Evolutionary conservation across 768 basidiomycete species (phyloP).

Genomic region (Tylopilus sp.): DNA sequence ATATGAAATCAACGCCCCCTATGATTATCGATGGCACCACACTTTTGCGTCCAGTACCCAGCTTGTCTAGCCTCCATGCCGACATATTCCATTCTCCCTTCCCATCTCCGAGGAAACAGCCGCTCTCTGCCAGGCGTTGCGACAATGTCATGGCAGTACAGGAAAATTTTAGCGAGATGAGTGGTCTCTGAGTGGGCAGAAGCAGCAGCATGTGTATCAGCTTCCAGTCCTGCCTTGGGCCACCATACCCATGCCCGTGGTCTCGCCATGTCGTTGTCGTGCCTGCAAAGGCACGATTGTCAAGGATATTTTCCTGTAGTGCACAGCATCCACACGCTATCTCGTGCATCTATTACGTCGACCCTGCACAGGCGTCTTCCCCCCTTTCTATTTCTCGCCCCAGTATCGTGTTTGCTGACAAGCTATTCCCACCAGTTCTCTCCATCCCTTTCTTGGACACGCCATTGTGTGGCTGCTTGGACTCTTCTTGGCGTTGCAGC

Average conservation of each 20-base stretch:
- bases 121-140: not conserved
- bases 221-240: slow-evolving; percentile 25
- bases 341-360: slow-evolving; percentile 24
- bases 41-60: slow-evolving; percentile 4
- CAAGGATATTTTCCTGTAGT: slow-evolving; percentile 7
- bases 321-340: slow-evolving; percentile 23
- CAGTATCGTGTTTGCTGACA: slow-evolving; percentile 6
- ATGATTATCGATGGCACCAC: slow-evolving; percentile 24
- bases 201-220: slow-evolving; percentile 22
- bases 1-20: slow-evolving; percentile 29
- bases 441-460: slow-evolving; percentile 2
- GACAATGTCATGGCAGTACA: slow-evolving; percentile 14
- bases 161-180: slow-evolving; percentile 23
- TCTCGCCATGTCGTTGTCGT: slow-evolving; percentile 7
- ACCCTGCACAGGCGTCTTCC: slow-evolving; percentile 13
- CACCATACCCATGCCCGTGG: slow-evolving; percentile 14
- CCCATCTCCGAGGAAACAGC: slow-evolving; percentile 24
- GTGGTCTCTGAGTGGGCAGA: slow-evolving; percentile 29
- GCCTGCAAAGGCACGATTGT: slow-evolving; percentile 14
- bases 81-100: not conserved
- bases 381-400: slow-evolving; percentile 11
- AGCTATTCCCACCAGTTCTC: slow-evolving; percentile 5
- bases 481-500: slow-evolving; percentile 6
- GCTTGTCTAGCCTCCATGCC: not conserved
- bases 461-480: slow-evolving; percentile 8